phyloP scores from a whole-genome alignment of 257 asterid species.

The Echium plantagineum region DNA sequence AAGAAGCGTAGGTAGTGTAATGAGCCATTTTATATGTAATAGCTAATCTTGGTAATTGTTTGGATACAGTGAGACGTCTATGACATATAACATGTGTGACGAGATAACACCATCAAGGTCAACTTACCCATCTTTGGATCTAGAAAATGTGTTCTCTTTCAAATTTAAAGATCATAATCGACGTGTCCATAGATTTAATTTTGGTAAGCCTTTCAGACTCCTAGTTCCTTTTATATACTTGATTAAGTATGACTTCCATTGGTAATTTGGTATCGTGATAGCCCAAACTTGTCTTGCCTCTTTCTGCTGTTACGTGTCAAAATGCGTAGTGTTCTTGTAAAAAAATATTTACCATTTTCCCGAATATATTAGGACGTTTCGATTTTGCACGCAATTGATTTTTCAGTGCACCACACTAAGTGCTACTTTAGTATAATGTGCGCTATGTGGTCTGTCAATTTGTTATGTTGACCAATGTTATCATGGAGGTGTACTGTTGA shows the following conservation, averaged over 20 bases:
- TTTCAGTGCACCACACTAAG: no score
- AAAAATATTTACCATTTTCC: background rate
- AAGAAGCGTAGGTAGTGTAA: no score
- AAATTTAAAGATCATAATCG: conserved; percentile 69
- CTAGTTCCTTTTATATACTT: background rate
- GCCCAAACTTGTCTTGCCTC: no score
- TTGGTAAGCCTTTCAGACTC: conserved; percentile 36
- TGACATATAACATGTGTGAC: conserved; percentile 58
- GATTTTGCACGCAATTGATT: background rate
- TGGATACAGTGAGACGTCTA: conserved; percentile 66
- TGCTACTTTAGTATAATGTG: no score
- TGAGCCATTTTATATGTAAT: background rate
- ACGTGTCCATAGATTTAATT: conserved; percentile 70
- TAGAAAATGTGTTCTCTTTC: conserved; percentile 63
- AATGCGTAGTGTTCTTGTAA: no score
- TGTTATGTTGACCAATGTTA: background rate
- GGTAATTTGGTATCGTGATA: background rate
- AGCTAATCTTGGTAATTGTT: conserved; percentile 1
- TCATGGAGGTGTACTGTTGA: background rate
- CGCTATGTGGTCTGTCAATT: background rate
- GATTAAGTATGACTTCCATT: no score
- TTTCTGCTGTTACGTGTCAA: no score
- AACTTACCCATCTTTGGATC: conserved; percentile 66
- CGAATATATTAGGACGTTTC: no score
- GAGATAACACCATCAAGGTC: conserved; percentile 46